Evolutionary conservation across 116 monocot genomes (phyloP).

Genomic region (Cymodocea nodosa): DNA sequence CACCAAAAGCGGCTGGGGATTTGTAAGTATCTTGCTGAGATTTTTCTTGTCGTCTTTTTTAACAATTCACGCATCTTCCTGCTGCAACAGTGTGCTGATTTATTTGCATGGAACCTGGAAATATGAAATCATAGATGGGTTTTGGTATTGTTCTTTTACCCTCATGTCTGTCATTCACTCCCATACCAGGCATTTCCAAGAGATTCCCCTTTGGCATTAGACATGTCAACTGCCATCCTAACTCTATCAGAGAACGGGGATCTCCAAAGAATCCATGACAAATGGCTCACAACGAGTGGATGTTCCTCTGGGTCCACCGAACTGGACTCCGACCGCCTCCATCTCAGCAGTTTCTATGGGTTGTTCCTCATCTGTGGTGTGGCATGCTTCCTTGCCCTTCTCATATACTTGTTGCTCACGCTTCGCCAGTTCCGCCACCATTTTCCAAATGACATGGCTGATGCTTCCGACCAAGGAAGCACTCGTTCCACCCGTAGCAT

Average conservation of each 20-base stretch:
- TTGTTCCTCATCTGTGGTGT: conserved; percentile 55
- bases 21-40: conserved; percentile 29
- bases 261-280: conserved; percentile 67
- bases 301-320: conserved; percentile 27
- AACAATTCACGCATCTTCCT: too few species aligned
- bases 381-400: conserved; percentile 34
- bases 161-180: too few species aligned
- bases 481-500: conserved; percentile 15
- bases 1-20: conserved; percentile 64
- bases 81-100: too few species aligned
- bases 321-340: conserved; percentile 35
- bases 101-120: too few species aligned
- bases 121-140: too few species aligned
- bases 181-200: conserved; percentile 48
- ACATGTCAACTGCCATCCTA: conserved; percentile 74
- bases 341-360: conserved; percentile 43
- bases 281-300: conserved; percentile 39
- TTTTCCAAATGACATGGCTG: conserved; percentile 4
- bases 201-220: conserved; percentile 62
- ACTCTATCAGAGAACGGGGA: conserved; percentile 72
- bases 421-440: conserved; percentile 22
- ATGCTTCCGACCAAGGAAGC: conserved; percentile 10
- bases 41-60: too few species aligned
- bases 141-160: too few species aligned
- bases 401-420: conserved; percentile 25